Conservation (phyloP, 1,284 basidiomycete species). For the Peniophora sp. region DNA sequence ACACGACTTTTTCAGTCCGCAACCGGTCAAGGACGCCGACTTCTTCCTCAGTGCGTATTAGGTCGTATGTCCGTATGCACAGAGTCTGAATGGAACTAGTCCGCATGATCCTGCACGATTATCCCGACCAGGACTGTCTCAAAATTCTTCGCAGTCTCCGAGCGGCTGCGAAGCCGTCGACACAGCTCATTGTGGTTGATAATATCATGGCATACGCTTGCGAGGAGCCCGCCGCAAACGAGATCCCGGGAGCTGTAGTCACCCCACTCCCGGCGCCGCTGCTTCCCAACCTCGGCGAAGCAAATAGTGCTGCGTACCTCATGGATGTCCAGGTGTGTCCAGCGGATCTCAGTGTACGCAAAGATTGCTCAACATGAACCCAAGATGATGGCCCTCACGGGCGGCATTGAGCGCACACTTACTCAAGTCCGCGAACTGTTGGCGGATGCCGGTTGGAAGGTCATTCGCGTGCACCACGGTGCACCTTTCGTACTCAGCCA, state of each 20-base stretch:
- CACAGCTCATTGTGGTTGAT: constrained; percentile 3
- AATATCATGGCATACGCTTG: constrained; percentile 2
- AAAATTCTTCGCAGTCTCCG: constrained; percentile 6
- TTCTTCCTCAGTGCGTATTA: constrained; percentile 3
- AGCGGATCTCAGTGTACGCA: no score
- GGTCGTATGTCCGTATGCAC: no score
- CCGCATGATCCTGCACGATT: constrained; percentile 4
- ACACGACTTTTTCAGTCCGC: constrained; percentile 5
- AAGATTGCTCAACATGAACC: neutral
- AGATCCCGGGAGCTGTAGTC: constrained; percentile 9
- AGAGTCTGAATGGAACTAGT: neutral
- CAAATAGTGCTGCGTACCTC: constrained; percentile 4
- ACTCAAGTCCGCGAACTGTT: constrained; percentile 9
- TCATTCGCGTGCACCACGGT: neutral
- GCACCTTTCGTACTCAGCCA: neutral
- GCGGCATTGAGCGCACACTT: constrained; percentile 12
- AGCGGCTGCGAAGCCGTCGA: constrained; percentile 3
- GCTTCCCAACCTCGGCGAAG: constrained; percentile 10
- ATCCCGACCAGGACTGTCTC: constrained; percentile 5
- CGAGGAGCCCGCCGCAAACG: neutral
- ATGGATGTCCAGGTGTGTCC: constrained; percentile 7
- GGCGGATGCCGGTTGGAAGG: constrained; percentile 11
- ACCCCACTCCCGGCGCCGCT: constrained; percentile 9
- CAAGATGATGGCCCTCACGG: constrained; percentile 10
- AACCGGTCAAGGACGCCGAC: constrained; percentile 1